These are phyloP conservation scores for Mariannaea elegans DNA, from an alignment of 2,329 filamentous ascomycete genomes.

Conservation along the genomic window DNA sequence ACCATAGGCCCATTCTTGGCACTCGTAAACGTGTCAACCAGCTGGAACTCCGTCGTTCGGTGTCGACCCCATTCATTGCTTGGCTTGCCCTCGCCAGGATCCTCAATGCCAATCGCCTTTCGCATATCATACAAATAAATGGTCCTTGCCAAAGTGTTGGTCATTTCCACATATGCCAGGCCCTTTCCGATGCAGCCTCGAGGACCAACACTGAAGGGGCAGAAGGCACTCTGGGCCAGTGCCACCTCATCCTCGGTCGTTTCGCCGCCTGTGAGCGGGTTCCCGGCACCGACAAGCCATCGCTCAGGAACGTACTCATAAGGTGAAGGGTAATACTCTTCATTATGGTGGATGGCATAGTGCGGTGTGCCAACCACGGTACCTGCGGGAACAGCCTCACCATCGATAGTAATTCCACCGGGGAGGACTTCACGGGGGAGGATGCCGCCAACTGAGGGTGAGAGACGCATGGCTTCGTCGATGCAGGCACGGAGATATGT, in stretches of 20 bases:
- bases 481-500: slow-evolving; percentile 71
- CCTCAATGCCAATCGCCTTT: slow-evolving; percentile 56
- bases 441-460: slow-evolving; percentile 68
- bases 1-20: slow-evolving; percentile 76
- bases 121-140: slow-evolving; percentile 70
- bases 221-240: slow-evolving; percentile 73
- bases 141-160: slow-evolving; percentile 67
- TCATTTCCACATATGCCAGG: slow-evolving; percentile 74
- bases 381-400: slow-evolving; percentile 63
- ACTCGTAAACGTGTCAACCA: slow-evolving; percentile 78
- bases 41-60: slow-evolving; percentile 69
- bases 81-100: slow-evolving; percentile 61
- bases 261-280: slow-evolving; percentile 45
- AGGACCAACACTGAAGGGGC: slow-evolving; percentile 76
- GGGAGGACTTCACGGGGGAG: slow-evolving; percentile 67
- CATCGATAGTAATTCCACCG: slow-evolving; percentile 64
- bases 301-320: slow-evolving; percentile 70
- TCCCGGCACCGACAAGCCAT: slow-evolving; percentile 64
- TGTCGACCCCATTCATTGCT: slow-evolving; percentile 64
- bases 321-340: slow-evolving; percentile 67
- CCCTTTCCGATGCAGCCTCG: slow-evolving; percentile 78
- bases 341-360: slow-evolving; percentile 75
- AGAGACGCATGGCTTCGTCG: slow-evolving; percentile 72
- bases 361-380: slow-evolving; percentile 71
- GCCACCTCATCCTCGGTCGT: slow-evolving; percentile 61